Percentiles rank a stretch among this genome's conserved stretches.
These are phyloP conservation scores for Mallotus japonicus DNA, from an alignment of 441 rosid genomes.

Conservation along the genomic window DNA sequence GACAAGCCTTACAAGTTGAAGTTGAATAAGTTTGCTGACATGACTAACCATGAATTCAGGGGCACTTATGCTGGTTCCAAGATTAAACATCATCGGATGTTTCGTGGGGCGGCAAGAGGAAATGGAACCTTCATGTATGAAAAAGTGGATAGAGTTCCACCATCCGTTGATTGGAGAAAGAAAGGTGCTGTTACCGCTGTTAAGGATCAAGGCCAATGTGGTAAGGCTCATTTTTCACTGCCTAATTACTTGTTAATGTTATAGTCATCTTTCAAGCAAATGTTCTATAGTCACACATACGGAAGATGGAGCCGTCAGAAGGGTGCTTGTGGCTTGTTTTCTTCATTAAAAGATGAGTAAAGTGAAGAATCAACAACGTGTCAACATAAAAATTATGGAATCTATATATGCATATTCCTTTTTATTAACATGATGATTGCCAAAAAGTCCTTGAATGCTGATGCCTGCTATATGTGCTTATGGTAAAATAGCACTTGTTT, in stretches of 20 bases:
- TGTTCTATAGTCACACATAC: no score
- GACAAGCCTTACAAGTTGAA: constrained; percentile 75
- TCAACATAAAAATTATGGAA: no score
- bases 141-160: constrained; percentile 39
- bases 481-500: background rate
- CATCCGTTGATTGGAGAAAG: constrained; percentile 71
- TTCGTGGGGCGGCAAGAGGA: constrained; percentile 44
- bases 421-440: no score
- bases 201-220: constrained; percentile 87
- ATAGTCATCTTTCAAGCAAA: no score
- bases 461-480: background rate
- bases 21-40: constrained; percentile 82
- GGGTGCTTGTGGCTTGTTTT: no score
- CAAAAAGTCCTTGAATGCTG: background rate
- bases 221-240: constrained; percentile 33
- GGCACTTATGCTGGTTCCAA: constrained; percentile 61
- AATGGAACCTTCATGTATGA: constrained; percentile 55
- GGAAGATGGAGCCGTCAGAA: no score
- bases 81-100: constrained; percentile 62
- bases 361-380: no score
- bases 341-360: no score
- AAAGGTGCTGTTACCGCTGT: constrained; percentile 70
- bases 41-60: constrained; percentile 78
- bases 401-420: no score
- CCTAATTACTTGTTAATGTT: no score